Base-by-base conservation (phyloP, 2,329 filamentous ascomycete species). In the Scytalidium sp. region DNA sequence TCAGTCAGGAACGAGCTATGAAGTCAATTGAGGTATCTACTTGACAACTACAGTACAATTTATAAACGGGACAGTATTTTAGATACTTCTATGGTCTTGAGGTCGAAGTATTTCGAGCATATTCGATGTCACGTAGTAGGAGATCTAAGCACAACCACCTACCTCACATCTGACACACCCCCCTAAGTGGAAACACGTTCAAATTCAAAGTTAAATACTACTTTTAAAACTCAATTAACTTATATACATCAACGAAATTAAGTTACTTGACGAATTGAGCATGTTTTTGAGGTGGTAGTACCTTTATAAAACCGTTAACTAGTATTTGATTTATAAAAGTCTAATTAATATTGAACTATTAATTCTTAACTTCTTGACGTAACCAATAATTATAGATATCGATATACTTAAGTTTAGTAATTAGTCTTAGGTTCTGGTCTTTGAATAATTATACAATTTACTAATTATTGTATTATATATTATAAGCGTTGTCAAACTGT, bases 171-270 rank as follows among this genome's bases (percentile, higher is more conserved):
- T n/a, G n/a, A n/a, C n/a, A n/a, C n/a, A n/a, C n/a, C n/a, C n/a
- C n/a, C n/a, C n/a, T n/a, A n/a, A n/a, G n/a, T n/a, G n/a, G n/a
- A n/a, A n/a, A n/a, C n/a, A n/a, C n/a, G n/a, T n/a, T n/a, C n/a
- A n/a, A n/a, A n/a, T n/a, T n/a, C n/a, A n/a, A n/a, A n/a, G n/a
- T n/a, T n/a, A n/a, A n/a, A n/a, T n/a, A n/a, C n/a, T n/a, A n/a
- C n/a, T n/a, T n/a, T n/a, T n/a, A n/a, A n/a, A n/a, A n/a, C n/a
- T n/a, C n/a, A n/a, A n/a, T n/a, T n/a, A n/a, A n/a, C n/a, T n/a
- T n/a, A n/a, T n/a, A n/a, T n/a, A 1, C 88, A 56, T 5, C 72
- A 60, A 11, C 64, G 57, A 29, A 8, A 29, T 29, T 29, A 13
- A 29, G 25, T 29, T 29, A 13, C 13, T 29, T 29, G 7, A 29